Base-by-base conservation (phyloP, 2,329 filamentous ascomycete genomes). In the Rhinocladiella mackenziei region DNA sequence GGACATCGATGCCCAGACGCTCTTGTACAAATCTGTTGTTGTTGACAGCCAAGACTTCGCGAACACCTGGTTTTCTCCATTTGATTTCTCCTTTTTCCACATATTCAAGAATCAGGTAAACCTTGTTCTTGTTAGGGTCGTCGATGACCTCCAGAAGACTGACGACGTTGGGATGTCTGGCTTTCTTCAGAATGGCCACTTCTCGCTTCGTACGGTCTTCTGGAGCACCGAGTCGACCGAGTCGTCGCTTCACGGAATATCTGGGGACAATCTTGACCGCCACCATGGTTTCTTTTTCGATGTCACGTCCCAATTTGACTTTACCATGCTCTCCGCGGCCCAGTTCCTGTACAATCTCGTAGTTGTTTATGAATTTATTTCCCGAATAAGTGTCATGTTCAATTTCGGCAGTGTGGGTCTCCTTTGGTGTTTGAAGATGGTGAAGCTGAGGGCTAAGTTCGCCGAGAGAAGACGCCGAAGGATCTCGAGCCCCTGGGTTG, bases 261-360 rank as follows among this genome's bases (percentile, higher is more conserved):
- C 92, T 82, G 45, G 94, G 88, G 34, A 98, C 94, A 58, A 98
- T 98, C 71, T 98, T 98, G 75, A 98, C 96, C 44, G 92, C 92
- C 3, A 98, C 91, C 61, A 84, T 83, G 40, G 86, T 82, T 50
- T 77, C 77, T 1, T 79, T 89, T 43, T 82, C 73, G 33, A 88
- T 72, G 62, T 94, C 89, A 41, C 88, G 80, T 35, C 89, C 92
- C 35, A 96, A 76, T 69, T 98, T 98, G 61, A 98, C 92, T 70
- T 97, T 98, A 60, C 92, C 92, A 63, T 98, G 92, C 59, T 95
- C 87, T 38, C 92, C 92, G 48, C 92, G 84, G 43, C 92, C 92
- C 41, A 98, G 86, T 67, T 98, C 92, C 64, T 94, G 86, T 54
- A 97, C 84, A 58, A 98, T 87, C 66, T 96, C 88, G 69, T 98